phyloP scores from a whole-genome alignment of 768 basidiomycete genomes.

The Russula compacta region DNA sequence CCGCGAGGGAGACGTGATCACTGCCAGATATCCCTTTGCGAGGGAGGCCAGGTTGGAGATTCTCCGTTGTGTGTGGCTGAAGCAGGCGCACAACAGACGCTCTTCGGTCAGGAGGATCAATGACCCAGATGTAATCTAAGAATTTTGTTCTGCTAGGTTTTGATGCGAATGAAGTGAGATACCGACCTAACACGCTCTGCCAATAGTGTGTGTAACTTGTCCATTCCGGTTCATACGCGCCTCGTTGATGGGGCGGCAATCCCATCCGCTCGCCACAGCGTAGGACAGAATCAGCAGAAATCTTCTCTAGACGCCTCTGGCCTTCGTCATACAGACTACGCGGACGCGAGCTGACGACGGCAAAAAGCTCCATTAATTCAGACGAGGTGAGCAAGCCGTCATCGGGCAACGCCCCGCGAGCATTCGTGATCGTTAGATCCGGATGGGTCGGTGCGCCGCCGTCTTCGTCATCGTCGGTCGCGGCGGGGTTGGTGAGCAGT shows the following conservation, averaged over 20 bases:
- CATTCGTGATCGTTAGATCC: constrained; percentile 64
- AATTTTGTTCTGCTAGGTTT: background rate
- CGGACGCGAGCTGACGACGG: constrained; percentile 28
- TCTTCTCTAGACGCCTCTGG: constrained; percentile 13
- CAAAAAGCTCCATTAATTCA: constrained; percentile 48
- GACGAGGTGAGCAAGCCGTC: constrained; percentile 63
- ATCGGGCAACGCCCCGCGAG: constrained; percentile 43
- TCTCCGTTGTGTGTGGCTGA: constrained; percentile 46
- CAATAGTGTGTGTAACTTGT: constrained; percentile 87
- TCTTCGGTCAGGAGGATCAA: constrained; percentile 34
- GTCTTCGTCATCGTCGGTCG: constrained; percentile 37
- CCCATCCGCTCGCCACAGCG: constrained; percentile 42
- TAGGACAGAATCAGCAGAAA: background rate
- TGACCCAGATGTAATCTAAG: constrained; percentile 84
- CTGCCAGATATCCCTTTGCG: constrained; percentile 68
- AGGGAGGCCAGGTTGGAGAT: constrained; percentile 71
- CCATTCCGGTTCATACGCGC: constrained; percentile 69
- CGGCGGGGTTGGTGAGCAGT: constrained; percentile 21
- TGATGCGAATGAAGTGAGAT: background rate
- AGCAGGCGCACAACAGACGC: constrained; percentile 46
- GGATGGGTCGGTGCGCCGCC: constrained; percentile 43
- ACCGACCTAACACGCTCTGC: constrained; percentile 68
- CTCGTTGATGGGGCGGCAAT: constrained; percentile 35
- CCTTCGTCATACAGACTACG: constrained; percentile 66
- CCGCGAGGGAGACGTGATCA: constrained; percentile 78